Evolutionary conservation across 2,329 filamentous ascomycete genomes (phyloP).

Genomic region (Alternaria sp.): DNA sequence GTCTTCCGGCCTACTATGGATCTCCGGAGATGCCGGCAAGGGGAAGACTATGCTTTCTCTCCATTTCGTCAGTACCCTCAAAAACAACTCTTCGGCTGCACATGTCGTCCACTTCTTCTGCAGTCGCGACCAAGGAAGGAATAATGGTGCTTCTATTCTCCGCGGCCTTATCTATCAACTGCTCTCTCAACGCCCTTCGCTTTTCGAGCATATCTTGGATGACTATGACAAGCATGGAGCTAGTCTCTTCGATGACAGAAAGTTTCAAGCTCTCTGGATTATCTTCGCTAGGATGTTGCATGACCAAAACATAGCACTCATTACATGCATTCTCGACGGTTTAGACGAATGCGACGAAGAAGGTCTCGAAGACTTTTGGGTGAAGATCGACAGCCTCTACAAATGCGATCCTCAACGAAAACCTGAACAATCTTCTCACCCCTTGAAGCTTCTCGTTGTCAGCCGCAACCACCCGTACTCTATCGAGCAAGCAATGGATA

Average conservation of each 20-base stretch:
- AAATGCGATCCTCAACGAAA: no score
- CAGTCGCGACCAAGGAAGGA: background rate
- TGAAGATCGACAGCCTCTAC: background rate
- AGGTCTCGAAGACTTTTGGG: background rate
- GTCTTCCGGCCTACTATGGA: background rate
- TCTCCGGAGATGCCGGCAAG: background rate
- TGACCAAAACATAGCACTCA: accelerated
- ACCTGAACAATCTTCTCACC: no score
- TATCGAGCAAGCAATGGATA: accelerated
- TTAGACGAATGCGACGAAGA: background rate
- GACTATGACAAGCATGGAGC: background rate
- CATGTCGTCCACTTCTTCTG: background rate
- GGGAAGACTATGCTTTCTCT: background rate
- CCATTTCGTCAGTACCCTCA: accelerated
- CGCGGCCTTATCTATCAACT: background rate
- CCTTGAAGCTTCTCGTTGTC: background rate
- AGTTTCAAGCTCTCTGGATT: background rate
- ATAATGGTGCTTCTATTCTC: background rate
- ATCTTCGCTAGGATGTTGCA: background rate
- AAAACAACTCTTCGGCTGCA: accelerated
- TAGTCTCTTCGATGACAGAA: background rate
- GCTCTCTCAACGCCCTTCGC: background rate
- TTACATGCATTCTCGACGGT: background rate
- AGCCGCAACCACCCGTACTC: background rate
- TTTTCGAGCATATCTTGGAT: background rate